phyloP scores from a whole-genome alignment of 495 filamentous ascomycete species.

The Collariella sp. region DNA sequence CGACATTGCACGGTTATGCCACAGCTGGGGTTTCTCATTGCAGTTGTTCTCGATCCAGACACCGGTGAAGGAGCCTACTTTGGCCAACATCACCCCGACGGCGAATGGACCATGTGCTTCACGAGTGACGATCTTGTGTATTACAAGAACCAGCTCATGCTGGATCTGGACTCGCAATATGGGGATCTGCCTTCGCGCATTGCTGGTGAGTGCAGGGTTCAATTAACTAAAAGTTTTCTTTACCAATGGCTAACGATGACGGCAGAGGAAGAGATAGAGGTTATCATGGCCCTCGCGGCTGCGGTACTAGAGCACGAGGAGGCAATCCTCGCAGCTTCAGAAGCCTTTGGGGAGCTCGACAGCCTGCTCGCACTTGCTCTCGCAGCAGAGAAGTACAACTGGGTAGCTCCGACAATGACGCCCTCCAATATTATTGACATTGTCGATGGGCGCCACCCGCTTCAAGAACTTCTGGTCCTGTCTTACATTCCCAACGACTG shows the following conservation, averaged over 20 bases:
- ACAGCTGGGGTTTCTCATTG: slow-evolving; percentile 82
- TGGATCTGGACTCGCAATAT: slow-evolving; percentile 68
- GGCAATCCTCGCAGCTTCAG: slow-evolving; percentile 56
- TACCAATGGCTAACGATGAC: background rate
- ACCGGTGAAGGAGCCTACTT: slow-evolving; percentile 57
- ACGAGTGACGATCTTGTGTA: slow-evolving; percentile 62
- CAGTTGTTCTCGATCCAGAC: slow-evolving; percentile 54
- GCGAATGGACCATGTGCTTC: slow-evolving; percentile 73
- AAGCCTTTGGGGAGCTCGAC: slow-evolving; percentile 80
- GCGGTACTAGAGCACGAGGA: slow-evolving; percentile 62
- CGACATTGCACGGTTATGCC: slow-evolving; percentile 75
- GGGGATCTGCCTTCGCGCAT: slow-evolving; percentile 83
- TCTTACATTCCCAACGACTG: slow-evolving; percentile 84
- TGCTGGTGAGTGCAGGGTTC: slow-evolving; percentile 49
- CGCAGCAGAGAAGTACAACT: slow-evolving; percentile 66
- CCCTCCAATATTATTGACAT: slow-evolving; percentile 67
- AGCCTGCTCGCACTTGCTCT: slow-evolving; percentile 75
- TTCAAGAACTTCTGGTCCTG: slow-evolving; percentile 82
- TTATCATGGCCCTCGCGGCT: slow-evolving; percentile 70
- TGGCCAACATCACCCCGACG: slow-evolving; percentile 46
- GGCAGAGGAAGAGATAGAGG: slow-evolving; percentile 81
- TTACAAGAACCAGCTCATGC: slow-evolving; percentile 83
- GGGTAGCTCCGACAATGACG: slow-evolving; percentile 62
- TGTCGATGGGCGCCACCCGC: slow-evolving; percentile 71
- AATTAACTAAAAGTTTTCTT: background rate